Percentiles rank a stretch among this genome's conserved stretches.
These are phyloP conservation scores for Chlamydomonas schloesseri DNA, from an alignment of 139 green algal species.

Conservation along the genomic window DNA sequence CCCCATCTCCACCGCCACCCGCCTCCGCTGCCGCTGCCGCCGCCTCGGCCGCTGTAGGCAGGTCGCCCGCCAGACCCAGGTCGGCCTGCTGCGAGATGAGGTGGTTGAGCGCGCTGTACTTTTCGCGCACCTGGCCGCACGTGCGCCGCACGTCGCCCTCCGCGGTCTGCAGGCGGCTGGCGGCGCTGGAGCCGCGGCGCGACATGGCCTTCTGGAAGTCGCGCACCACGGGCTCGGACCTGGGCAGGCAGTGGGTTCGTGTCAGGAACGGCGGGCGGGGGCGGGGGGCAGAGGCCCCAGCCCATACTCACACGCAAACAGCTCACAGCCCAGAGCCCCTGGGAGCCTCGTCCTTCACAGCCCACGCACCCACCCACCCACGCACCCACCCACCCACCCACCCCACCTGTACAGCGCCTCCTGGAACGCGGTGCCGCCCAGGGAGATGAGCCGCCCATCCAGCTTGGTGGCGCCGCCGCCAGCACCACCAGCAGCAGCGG, in stretches of 20 bases:
- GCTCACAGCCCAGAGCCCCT: too few relatives aligned
- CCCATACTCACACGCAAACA: too few relatives aligned
- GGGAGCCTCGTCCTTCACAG: too few relatives aligned
- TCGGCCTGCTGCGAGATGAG: conserved; percentile 17
- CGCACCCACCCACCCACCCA: not conserved
- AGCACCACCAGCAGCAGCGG: too few relatives aligned
- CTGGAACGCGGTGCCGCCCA: conserved; percentile 5
- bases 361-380: too few relatives aligned
- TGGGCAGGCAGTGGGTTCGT: not conserved
- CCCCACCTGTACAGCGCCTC: conserved; percentile 6
- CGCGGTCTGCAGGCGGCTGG: too few relatives aligned
- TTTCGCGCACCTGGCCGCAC: not conserved
- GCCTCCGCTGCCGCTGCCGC: too few relatives aligned
- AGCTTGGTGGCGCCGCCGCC: too few relatives aligned
- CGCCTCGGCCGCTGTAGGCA: too few relatives aligned
- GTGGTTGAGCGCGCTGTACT: conserved; percentile 32
- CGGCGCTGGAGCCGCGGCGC: not conserved
- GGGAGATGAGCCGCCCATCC: not conserved
- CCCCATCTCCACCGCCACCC: not conserved
- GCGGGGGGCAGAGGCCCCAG: too few relatives aligned
- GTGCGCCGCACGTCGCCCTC: not conserved
- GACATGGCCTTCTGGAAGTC: not conserved
- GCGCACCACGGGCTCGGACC: conserved; percentile 3
- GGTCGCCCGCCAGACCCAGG: not conserved
- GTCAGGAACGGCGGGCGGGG: not conserved